phyloP scores from a whole-genome alignment of 306 rosid species.

The Vigna unguiculata region DNA sequence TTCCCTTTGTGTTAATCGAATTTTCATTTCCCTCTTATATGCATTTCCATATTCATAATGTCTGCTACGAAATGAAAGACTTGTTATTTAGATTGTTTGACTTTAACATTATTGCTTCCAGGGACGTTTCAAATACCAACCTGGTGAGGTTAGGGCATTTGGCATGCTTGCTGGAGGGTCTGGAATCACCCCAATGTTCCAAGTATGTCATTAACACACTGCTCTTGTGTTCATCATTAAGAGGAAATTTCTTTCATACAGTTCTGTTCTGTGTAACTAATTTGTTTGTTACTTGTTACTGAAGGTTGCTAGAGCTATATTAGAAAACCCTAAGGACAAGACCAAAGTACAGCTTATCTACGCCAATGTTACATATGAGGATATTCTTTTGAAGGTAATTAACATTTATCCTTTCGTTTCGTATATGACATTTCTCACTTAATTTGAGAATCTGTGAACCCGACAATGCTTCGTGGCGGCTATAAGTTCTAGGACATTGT shows the following conservation, averaged over 20 bases:
- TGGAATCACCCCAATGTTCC: constrained; percentile 99
- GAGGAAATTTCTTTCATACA: constrained; percentile 8
- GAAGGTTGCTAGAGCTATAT: constrained; percentile 92
- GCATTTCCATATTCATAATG: constrained; percentile 12
- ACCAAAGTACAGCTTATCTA: constrained; percentile 95
- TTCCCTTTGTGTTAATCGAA: background rate
- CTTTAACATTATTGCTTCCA: constrained; percentile 44
- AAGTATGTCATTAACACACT: constrained; percentile 56
- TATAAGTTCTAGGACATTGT: constrained; percentile 30
- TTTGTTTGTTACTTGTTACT: constrained; percentile 32
- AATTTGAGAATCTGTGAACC: constrained; percentile 17
- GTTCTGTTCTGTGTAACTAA: constrained; percentile 3
- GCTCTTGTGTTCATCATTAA: constrained; percentile 34
- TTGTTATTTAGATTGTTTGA: constrained; percentile 37
- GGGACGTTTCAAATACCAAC: constrained; percentile 97
- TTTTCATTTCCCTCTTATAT: constrained; percentile 8
- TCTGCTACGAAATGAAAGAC: background rate
- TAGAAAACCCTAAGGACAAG: constrained; percentile 88
- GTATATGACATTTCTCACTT: constrained; percentile 20
- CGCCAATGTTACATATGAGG: constrained; percentile 87
- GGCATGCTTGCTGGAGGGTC: constrained; percentile 99
- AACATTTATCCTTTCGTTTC: constrained; percentile 5
- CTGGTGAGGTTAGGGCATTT: constrained; percentile 90
- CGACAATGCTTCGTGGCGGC: background rate
- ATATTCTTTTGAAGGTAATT: constrained; percentile 89